phyloP scores from a whole-genome alignment of 2,329 filamentous ascomycete species.

The Polychaeton citri region DNA sequence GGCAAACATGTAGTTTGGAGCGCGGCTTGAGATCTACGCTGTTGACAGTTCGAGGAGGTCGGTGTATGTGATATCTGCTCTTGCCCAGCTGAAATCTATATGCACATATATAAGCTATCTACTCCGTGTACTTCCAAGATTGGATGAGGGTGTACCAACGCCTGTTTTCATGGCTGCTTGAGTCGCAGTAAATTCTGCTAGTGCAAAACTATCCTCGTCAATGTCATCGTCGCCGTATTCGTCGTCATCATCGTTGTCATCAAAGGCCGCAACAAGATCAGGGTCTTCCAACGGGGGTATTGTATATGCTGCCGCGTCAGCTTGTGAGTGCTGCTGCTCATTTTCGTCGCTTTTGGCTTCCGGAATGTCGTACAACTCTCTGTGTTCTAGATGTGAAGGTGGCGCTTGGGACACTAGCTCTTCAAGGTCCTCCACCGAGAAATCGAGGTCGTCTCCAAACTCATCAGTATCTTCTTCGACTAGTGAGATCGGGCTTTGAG shows the following conservation, averaged over 20 bases:
- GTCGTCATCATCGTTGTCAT: constrained; percentile 38
- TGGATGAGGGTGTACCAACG: constrained; percentile 20
- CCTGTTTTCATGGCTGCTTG: constrained; percentile 39
- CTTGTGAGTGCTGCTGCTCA: background rate
- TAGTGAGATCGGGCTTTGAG: background rate
- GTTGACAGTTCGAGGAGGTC: too few species aligned
- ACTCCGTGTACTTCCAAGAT: constrained; percentile 6
- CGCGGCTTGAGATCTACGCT: too few species aligned
- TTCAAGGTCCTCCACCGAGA: constrained; percentile 45
- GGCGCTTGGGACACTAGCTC: constrained; percentile 35
- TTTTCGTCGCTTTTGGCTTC: constrained; percentile 7
- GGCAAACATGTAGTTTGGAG: too few species aligned
- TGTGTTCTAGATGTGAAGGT: constrained; percentile 7
- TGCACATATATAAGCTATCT: constrained; percentile 20
- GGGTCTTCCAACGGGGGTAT: background rate
- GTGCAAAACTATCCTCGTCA: constrained; percentile 58
- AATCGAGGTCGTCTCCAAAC: constrained; percentile 33
- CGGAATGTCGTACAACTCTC: constrained; percentile 35
- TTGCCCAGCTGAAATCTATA: too few species aligned
- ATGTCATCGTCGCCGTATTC: constrained; percentile 58
- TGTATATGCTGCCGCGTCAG: constrained; percentile 2
- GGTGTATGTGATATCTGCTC: too few species aligned
- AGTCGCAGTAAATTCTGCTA: constrained; percentile 58
- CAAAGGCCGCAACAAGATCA: background rate
- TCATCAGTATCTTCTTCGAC: constrained; percentile 23